Evolutionary conservation across 2,329 filamentous ascomycete species (phyloP), one percentile per base, ranked within the genome.

Genomic region (Ceratocystis ficicola): DNA sequence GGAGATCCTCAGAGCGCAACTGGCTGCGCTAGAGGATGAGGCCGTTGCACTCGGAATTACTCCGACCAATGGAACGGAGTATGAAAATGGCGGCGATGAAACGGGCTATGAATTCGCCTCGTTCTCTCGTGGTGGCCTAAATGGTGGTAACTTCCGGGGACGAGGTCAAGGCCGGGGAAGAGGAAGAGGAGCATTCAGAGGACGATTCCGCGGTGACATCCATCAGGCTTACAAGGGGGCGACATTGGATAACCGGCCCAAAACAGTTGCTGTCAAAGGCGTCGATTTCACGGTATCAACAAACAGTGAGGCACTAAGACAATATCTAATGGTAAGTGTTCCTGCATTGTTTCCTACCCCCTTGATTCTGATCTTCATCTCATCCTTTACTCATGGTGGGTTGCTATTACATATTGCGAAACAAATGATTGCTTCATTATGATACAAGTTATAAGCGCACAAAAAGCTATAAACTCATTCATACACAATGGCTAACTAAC

Each of bases 171-270:
- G 80, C 12, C 76, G 79, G 41, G 74, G 76, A 63, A 57, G 72
- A 6, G 75, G 75, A 20, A 72, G 76, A 72, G 72, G 8, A 73
- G 72, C 30, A 70, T 74, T 6, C 22, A 50, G 65, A 15, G 50
- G 66, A 22, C 59, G 48, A n/a, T 67, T 62, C 46, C 63, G 66
- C 1, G 66, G 77, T 57, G 79, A 80, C 41, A 77, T 80, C 68
- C 80, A 81, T 60, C 79, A 80, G 2, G 81, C 80, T 0, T 85
- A 85, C 70, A 83, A 80, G 3, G 79, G 81, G 41, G 87, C 86
- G 70, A 86, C 86, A 20, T 78, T 94, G 25, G 89, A 94, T 71
- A 91, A 92, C 73, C 80, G 89, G 57, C 86, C 89, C 0, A 87
- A 83, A 72, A 85, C 81, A 68, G 77, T 94, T 8, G 80, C 82